phyloP scores from a whole-genome alignment of 495 filamentous ascomycete genomes.

The Penicillium tannophilum region DNA sequence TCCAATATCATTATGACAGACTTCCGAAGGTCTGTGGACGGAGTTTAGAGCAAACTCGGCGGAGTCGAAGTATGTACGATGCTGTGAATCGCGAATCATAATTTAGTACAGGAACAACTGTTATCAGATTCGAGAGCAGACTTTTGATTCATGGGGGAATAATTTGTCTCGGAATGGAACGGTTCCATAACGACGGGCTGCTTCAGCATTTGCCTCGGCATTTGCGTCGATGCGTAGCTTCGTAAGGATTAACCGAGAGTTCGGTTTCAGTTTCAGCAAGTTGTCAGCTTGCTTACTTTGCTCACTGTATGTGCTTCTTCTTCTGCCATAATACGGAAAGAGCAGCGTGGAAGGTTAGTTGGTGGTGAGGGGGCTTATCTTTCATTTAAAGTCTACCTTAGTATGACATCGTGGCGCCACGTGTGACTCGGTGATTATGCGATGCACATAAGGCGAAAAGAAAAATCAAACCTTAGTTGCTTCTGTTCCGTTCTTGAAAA shows the following conservation, averaged over 20 bases:
- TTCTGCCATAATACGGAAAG: not conserved
- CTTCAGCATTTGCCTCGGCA: not conserved
- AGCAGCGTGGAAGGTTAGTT: not conserved
- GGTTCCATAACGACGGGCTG: not conserved
- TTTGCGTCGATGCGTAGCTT: not conserved
- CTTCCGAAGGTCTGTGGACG: not conserved
- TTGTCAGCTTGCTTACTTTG: not conserved
- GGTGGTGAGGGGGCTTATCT: not conserved
- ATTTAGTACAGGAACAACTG: not conserved
- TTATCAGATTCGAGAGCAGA: not conserved
- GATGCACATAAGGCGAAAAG: not conserved
- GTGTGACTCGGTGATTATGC: not conserved
- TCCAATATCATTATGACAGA: not conserved
- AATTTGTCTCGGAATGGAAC: not conserved
- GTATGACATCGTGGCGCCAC: not conserved
- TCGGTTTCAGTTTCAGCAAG: not conserved
- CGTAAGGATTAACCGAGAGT: not conserved
- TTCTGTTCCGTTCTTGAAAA: not conserved
- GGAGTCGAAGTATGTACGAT: not conserved
- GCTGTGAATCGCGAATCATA: not conserved
- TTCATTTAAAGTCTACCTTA: not conserved
- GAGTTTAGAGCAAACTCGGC: not conserved
- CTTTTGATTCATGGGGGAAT: not conserved
- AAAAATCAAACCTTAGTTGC: slow-evolving; percentile 3
- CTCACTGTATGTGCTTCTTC: not conserved